Base-by-base conservation (phyloP, 1,284 basidiomycete species). In the Psilocybe mexicana region DNA sequence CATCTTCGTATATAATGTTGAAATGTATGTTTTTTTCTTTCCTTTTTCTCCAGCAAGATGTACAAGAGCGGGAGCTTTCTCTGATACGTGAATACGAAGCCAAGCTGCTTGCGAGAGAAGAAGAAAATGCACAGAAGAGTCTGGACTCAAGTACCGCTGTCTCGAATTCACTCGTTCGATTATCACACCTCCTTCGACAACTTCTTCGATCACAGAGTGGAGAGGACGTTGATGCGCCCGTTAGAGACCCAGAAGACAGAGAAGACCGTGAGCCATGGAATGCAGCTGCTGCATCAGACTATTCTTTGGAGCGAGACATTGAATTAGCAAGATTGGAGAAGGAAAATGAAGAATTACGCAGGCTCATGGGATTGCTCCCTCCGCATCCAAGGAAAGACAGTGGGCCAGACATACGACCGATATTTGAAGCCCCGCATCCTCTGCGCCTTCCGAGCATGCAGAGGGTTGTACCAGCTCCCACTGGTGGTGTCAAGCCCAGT, bases 31-130 rank as follows among this genome's bases (percentile, higher is more conserved):
- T 53, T 44, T 46, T 43, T 43, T 70, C 40, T 49, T 18, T 18
- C 18, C 1, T 60, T 53, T 44, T 46, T 43, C 43, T 70, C 40
- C 47, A 98, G 92, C 90, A 94, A 76, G 92, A 96, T 54, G 92
- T 96, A 0, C 96, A 98, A 74, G 89, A 94, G 70, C 92, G 93
- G 67, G 95, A 98, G 65, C 84, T 99, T 6, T 85, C 93, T 0
- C 77, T 98, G 30, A 91, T 96, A 55, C 87, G 91, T 1, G 94
- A 97, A 69, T 98, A 98, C 75, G 95, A 98, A 70, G 83, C 86
- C 3, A 82, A 92, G 53, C 79, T 99, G 1, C 81, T 94, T 52
- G 81, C 82, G 28, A 81, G 87, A 42, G 92, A 95, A 67, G 90
- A 91, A 33, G 85, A 88, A 57, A 84, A 87, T 55, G 82, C 89